Evolutionary conservation across 139 green algal genomes (phyloP), one percentile per base, ranked within the genome.

Genomic region (Chlamydomonas incerta): DNA sequence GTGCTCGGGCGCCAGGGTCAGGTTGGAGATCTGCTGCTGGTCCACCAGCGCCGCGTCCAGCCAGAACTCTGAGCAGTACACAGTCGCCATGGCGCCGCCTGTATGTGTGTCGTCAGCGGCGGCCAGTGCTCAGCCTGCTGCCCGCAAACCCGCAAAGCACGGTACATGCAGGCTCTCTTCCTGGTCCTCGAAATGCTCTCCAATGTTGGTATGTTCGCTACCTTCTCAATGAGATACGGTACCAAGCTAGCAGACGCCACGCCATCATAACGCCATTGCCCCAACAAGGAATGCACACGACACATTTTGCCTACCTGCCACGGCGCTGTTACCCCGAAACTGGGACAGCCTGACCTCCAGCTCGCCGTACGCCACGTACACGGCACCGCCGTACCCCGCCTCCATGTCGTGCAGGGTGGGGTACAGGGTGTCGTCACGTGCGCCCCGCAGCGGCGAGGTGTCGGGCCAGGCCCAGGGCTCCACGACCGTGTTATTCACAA

Each of bases 261-360:
- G n/a, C n/a, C n/a, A n/a, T n/a, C n/a, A n/a, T n/a, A n/a, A n/a
- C n/a, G n/a, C n/a, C n/a, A n/a, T n/a, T n/a, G n/a, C n/a, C n/a
- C n/a, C n/a, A n/a, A n/a, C n/a, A n/a, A n/a, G n/a, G n/a, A n/a
- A n/a, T n/a, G n/a, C n/a, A n/a, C n/a, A n/a, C n/a, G n/a, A n/a
- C n/a, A n/a, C n/a, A n/a, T n/a, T n/a, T n/a, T n/a, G n/a, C n/a
- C 4, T 28, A 82, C 74, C 74, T 21, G 34, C 52, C 35, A 71
- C 58, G 58, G 74, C 74, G 34, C 57, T 82, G 74, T 82, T 82
- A 35, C 26, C 26, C 8, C 1, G 37, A 26, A 82, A 82, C 1
- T 23, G 21, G 11, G 55, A 62, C 55, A 4, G 1, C 33, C 5
- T 33, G 34, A 15, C 6, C 5, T 15, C 57, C 20, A 46, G 18